Conservation (phyloP, 805 yeast species). For the Candida sonorensis region DNA sequence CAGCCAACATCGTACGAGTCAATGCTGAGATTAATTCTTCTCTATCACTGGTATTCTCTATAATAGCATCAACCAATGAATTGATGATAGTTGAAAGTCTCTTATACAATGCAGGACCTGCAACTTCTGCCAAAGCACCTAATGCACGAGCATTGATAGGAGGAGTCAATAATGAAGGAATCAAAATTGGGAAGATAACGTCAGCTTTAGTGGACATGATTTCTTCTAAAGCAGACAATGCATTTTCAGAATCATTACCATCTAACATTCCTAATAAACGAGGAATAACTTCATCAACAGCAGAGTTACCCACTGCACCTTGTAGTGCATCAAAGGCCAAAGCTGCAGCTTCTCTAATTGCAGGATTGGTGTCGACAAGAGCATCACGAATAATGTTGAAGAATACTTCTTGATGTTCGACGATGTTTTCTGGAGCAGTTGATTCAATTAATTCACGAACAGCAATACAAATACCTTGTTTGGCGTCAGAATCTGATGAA, state of each 20-base stretch:
- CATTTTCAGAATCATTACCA: slow-evolving; percentile 47
- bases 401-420: slow-evolving; percentile 58
- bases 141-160: slow-evolving; percentile 89
- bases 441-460: slow-evolving; percentile 78
- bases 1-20: slow-evolving; percentile 64
- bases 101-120: slow-evolving; percentile 73
- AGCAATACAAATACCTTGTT: slow-evolving; percentile 96
- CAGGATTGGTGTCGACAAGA: slow-evolving; percentile 62
- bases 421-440: slow-evolving; percentile 52
- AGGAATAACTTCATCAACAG: slow-evolving; percentile 86
- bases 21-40: slow-evolving; percentile 47
- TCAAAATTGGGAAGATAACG: slow-evolving; percentile 85
- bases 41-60: slow-evolving; percentile 30
- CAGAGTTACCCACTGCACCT: slow-evolving; percentile 71
- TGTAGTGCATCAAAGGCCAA: slow-evolving; percentile 84
- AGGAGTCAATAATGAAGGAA: slow-evolving; percentile 74
- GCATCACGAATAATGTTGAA: slow-evolving; percentile 73
- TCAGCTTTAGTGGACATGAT: slow-evolving; percentile 88
- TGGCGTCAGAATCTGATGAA: slow-evolving; percentile 69
- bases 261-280: slow-evolving; percentile 67
- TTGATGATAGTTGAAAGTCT: slow-evolving; percentile 70
- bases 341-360: slow-evolving; percentile 89
- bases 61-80: slow-evolving; percentile 57
- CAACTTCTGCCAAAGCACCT: slow-evolving; percentile 82
- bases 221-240: slow-evolving; percentile 83